Evolutionary conservation across 2,329 filamentous ascomycete genomes (phyloP).

Genomic region (Monosporascus ibericus): DNA sequence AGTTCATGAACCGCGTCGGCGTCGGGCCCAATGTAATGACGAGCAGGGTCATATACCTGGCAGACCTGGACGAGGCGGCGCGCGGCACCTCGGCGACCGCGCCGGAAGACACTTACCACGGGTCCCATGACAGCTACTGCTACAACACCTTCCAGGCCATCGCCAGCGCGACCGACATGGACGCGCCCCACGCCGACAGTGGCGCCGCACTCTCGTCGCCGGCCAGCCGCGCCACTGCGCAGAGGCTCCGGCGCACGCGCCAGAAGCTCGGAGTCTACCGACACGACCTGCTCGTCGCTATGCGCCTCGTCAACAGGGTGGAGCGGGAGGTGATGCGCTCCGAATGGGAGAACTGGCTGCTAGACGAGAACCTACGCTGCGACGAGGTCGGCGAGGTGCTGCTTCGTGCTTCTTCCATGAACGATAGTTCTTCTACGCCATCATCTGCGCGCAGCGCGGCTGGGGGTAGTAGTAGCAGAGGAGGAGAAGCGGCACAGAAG

Average conservation of each 20-base stretch:
- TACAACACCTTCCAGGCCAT: constrained; percentile 58
- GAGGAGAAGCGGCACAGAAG: constrained; percentile 24
- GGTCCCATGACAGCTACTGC: constrained; percentile 44
- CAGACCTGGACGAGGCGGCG: constrained; percentile 66
- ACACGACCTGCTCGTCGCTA: constrained; percentile 84
- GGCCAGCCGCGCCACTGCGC: constrained; percentile 48
- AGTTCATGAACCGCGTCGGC: constrained; percentile 77
- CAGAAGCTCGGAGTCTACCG: constrained; percentile 78
- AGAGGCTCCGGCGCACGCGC: constrained; percentile 69
- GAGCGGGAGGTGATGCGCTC: constrained; percentile 79
- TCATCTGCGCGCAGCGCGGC: constrained; percentile 2
- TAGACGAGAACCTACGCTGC: constrained; percentile 72
- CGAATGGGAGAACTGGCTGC: constrained; percentile 92
- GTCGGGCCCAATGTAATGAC: constrained; percentile 73
- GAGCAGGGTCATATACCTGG: constrained; percentile 78
- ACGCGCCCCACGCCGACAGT: constrained; percentile 49
- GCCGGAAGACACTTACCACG: constrained; percentile 8
- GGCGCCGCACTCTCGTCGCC: constrained; percentile 40
- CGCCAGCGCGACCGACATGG: constrained; percentile 50
- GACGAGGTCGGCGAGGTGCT: constrained; percentile 50
- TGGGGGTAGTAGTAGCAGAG: constrained; percentile 5
- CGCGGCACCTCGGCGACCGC: constrained; percentile 27
- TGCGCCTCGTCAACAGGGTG: constrained; percentile 83
- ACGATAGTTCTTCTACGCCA: constrained; percentile 26
- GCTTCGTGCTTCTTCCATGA: constrained; percentile 23